Evolutionary conservation across 1,284 basidiomycete genomes (phyloP).

Genomic region (Cryptococcus jaspeensis): DNA sequence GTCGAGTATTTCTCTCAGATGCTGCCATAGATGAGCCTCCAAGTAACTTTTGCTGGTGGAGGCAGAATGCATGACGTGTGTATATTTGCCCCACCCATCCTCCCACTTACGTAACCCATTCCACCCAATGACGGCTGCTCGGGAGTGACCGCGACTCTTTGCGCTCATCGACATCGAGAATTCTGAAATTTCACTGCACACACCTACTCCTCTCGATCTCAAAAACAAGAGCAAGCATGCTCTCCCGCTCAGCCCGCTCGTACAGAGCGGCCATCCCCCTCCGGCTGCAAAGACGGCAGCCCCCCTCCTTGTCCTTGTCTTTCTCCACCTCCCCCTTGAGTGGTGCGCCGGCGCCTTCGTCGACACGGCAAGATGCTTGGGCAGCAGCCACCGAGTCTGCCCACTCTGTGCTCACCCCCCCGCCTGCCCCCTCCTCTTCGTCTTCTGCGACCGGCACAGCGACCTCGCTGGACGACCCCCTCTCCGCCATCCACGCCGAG

Average conservation of each 20-base stretch:
- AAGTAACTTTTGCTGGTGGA: too few relatives aligned
- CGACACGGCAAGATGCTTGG: constrained; percentile 31
- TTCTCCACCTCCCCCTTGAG: constrained; percentile 5
- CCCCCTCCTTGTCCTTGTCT: neutral
- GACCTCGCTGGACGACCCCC: constrained; percentile 31
- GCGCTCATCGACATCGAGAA: neutral
- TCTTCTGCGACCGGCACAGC: neutral
- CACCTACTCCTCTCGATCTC: neutral
- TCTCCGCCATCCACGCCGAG: constrained; percentile 63
- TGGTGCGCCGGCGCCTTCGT: constrained; percentile 3
- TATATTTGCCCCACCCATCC: too few relatives aligned
- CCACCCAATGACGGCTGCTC: too few relatives aligned
- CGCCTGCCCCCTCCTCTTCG: constrained; percentile 16
- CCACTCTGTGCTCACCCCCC: constrained; percentile 38
- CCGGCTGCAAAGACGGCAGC: neutral
- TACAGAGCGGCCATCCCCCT: neutral
- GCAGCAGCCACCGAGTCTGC: constrained; percentile 48
- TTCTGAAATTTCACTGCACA: neutral
- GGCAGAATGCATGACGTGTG: too few relatives aligned
- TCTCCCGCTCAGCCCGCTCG: neutral
- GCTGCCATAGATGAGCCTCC: too few relatives aligned
- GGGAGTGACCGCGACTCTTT: too few relatives aligned
- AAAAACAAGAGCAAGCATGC: neutral
- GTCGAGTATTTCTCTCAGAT: too few relatives aligned
- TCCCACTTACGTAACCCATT: too few relatives aligned